A percentile compares a stretch with the other conserved stretches of the same genome.
These are phyloP conservation scores for Rhododendron williamsianum DNA, from an alignment of 148 eudicot species.

Conservation along the genomic window DNA sequence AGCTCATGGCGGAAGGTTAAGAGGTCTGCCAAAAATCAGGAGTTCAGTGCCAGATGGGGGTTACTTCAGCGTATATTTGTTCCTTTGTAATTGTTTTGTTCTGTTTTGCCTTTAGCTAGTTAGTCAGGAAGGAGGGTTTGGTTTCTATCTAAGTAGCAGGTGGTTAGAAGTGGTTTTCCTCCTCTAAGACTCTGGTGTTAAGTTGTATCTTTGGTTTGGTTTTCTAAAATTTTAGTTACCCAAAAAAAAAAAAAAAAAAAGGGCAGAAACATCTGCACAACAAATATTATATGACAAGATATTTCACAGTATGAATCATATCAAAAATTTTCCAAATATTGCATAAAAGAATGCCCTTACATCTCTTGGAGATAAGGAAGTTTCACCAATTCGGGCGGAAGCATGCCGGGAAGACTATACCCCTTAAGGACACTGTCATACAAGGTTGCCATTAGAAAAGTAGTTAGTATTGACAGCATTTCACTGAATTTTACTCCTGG, in stretches of 20 bases:
- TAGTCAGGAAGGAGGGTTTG: too few species aligned
- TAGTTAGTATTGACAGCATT: background rate
- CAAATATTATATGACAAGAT: background rate
- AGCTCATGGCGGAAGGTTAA: too few species aligned
- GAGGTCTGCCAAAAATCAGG: too few species aligned
- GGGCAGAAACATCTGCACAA: background rate
- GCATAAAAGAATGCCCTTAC: conserved; percentile 32
- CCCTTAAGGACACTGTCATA: conserved; percentile 50
- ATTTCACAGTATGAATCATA: background rate
- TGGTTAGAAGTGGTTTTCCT: too few species aligned
- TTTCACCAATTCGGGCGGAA: conserved; percentile 49
- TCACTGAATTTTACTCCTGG: background rate
- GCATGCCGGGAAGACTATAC: conserved; percentile 62
- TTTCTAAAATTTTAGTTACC: too few species aligned
- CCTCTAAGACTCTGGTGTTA: too few species aligned
- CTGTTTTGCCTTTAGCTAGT: too few species aligned
- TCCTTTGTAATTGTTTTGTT: too few species aligned
- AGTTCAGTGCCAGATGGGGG: too few species aligned
- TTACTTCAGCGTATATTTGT: too few species aligned
- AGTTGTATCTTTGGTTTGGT: too few species aligned
- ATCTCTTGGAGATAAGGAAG: conserved; percentile 49
- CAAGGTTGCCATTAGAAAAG: background rate
- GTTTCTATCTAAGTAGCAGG: too few species aligned
- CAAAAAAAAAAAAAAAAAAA: background rate
- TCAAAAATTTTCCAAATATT: background rate